These are phyloP conservation scores for Aureobasidium sp. DNA, from an alignment of 2,329 filamentous ascomycete species.

Conservation along the genomic window DNA sequence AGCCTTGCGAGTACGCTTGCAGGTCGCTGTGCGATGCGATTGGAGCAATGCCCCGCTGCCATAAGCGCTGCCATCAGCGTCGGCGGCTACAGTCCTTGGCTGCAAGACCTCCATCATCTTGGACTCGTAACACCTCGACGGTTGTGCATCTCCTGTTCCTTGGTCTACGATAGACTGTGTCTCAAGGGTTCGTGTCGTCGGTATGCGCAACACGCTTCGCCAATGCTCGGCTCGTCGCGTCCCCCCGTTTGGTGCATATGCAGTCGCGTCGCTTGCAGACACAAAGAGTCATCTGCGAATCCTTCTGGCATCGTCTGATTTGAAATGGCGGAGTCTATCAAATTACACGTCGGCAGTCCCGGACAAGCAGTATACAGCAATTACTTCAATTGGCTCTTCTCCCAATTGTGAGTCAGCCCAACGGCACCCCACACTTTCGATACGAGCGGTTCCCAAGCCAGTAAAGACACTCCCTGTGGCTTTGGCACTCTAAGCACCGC, in stretches of 20 bases:
- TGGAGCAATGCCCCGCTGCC: conserved; percentile 1
- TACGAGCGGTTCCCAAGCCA: neutral
- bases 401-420: conserved; percentile 2
- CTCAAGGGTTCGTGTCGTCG: neutral
- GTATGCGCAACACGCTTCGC: neutral
- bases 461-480: neutral
- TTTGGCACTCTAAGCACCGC: neutral
- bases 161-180: neutral
- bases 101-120: neutral
- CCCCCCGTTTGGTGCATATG: neutral
- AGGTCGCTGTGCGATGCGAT: neutral
- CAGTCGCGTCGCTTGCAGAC: neutral
- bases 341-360: neutral
- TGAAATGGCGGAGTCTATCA: neutral
- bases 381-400: neutral
- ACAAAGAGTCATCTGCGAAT: neutral
- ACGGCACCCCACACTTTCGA: neutral
- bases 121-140: neutral
- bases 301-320: neutral
- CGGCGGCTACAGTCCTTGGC: conserved; percentile 13
- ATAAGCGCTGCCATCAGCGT: conserved; percentile 12
- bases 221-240: neutral
- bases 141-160: neutral
- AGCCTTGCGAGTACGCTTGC: conserved; percentile 3
- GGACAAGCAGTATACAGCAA: neutral